Evolutionary conservation across 2,329 filamentous ascomycete species (phyloP), one percentile per base, ranked within the genome.

Genomic region (Colletotrichum sp.): DNA sequence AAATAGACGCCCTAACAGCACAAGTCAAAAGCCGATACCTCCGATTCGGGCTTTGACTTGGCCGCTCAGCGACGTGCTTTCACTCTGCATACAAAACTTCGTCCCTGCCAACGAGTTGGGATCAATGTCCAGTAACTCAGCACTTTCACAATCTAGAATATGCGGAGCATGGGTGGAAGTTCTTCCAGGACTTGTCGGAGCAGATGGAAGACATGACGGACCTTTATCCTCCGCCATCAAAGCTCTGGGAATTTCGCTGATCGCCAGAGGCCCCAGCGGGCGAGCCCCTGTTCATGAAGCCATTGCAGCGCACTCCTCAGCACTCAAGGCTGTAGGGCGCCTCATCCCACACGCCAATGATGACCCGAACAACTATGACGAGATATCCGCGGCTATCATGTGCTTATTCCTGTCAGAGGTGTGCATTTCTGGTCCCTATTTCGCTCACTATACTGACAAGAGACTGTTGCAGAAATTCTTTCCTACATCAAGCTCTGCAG

Each of bases 131-230:
- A 28, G 49, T 21, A 28, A 55, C 5, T 12, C 60, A 13, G 34
- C 44, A 18, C 24, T 68, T 13, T 78, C 79, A 67, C 85, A 85
- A 66, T 85, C 81, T 28, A 81, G 82, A 12, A 82, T 86, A 60
- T 87, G 85, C 71, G 86, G 85, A 9, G 80, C 83, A 1, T 87
- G 85, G 86, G 81, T 87, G 1, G 84, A 85, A 67, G 80, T 83
- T 9, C 80, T 87, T 8, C 85, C 85, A 2, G 75, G 79, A 1
- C 79, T 87, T 4, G 10, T 64, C 18, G 60, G 30, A 5, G 78
- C 80, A 3, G 63, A 72, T 10, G 76, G 76, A 15, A 69, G 78
- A 2, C 52, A 68, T 6, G 74, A 81, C 9, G 52, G 75, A 1
- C 75, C 81, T 4, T 72, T 87, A 8, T 76, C 78, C 3, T 78